These are phyloP conservation scores for Amanita polypyramis DNA, from an alignment of 768 basidiomycete genomes.

Conservation along the genomic window DNA sequence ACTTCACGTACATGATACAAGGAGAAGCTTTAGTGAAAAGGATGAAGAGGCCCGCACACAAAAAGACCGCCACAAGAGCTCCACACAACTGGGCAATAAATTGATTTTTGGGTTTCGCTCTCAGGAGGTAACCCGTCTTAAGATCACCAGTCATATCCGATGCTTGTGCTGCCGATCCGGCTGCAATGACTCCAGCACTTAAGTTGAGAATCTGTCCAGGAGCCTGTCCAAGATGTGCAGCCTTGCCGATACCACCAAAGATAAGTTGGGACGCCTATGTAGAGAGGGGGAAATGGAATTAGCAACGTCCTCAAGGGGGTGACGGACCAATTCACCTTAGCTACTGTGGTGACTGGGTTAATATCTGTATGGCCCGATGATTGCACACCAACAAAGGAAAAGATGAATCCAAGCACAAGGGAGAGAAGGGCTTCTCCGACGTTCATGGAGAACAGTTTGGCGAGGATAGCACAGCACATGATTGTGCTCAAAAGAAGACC, in stretches of 20 bases:
- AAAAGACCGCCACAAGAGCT: slow-evolving; percentile 49
- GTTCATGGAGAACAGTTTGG: slow-evolving; percentile 43
- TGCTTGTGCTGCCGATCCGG: slow-evolving; percentile 45
- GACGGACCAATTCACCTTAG: slow-evolving; percentile 25
- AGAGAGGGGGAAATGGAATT: neutral
- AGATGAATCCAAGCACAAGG: slow-evolving; percentile 50
- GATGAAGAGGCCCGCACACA: slow-evolving; percentile 46
- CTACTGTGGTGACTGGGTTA: slow-evolving; percentile 51
- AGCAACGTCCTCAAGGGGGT: neutral
- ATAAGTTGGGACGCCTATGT: slow-evolving; percentile 55
- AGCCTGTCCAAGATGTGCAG: slow-evolving; percentile 20
- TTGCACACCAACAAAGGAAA: slow-evolving; percentile 60
- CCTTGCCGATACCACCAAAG: slow-evolving; percentile 52
- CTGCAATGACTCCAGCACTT: slow-evolving; percentile 42
- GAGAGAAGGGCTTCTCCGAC: slow-evolving; percentile 48
- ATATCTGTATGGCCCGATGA: slow-evolving; percentile 49
- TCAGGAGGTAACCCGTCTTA: slow-evolving; percentile 60
- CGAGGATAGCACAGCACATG: slow-evolving; percentile 41
- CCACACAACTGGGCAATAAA: slow-evolving; percentile 52
- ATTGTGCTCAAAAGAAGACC: slow-evolving; percentile 39
- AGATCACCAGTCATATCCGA: slow-evolving; percentile 60
- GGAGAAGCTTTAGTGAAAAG: slow-evolving; percentile 54
- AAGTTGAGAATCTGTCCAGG: slow-evolving; percentile 38
- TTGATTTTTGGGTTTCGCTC: slow-evolving; percentile 53
- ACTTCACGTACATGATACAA: slow-evolving; percentile 38